Base-by-base conservation (phyloP, 1,284 basidiomycete species). In the Ustilago curta region DNA sequence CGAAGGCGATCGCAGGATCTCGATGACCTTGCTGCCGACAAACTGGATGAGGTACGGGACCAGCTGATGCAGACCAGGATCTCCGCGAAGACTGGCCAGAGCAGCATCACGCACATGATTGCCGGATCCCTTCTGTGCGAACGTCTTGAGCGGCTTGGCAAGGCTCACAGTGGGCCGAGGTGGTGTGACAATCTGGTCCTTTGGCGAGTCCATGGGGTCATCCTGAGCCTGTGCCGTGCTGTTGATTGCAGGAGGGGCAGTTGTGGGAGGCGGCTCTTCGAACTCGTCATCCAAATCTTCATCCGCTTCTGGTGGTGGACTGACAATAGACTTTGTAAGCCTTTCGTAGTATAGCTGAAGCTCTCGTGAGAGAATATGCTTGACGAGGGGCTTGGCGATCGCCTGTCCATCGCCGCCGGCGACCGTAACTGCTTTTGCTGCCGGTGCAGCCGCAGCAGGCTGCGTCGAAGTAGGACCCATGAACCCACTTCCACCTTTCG, bases 331-430 rank as follows among this genome's bases (percentile, higher is more conserved):
- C 1, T 91, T 89, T 0, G 94, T 97, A 54, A 99, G 90, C 2
- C 96, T 90, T 2, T 92, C 91, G 82, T 97, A 98, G 86, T 99
- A 98, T 1, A 98, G 88, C 85, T 98, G 95, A 37, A 99, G 88
- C 86, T 99, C 96, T 77, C 93, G 90, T 25, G 95, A 97, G 18
- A 99, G 88, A 12, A 95, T 93, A 77, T 96, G 92, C 85, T 97
- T 97, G 78, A 95, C 93, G 27, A 87, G 78, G 4, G 83, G 83
- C 59, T 82, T 83, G 45, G 78, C 78, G 25, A 81, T 70, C 0
- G 74, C 72, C 42, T 76, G 75, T 12, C 70, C 75, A 9, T 70
- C 70, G 27, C 70, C 74, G 11, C 66, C 75, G 8, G 77, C 68
- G 2, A 75, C 76, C 6, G 70, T 61, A 27, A 70, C 66, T 69